Evolutionary conservation across 2,329 filamentous ascomycete genomes (phyloP).

Genomic region (Aspergillus latus): DNA sequence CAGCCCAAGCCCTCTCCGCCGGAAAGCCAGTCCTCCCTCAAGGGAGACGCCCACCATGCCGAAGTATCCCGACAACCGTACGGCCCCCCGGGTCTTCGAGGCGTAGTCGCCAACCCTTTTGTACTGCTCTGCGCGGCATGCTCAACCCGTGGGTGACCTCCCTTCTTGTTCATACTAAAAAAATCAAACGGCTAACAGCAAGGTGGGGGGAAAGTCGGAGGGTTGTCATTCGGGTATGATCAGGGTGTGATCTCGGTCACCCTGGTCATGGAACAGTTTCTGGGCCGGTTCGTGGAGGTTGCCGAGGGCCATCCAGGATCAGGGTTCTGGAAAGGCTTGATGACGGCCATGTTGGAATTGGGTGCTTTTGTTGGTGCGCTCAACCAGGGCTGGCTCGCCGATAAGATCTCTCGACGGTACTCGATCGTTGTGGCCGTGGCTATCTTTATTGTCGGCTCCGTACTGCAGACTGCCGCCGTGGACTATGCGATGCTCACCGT

Average conservation of each 20-base stretch:
- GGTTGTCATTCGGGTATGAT: slow-evolving; percentile 54
- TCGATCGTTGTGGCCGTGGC: slow-evolving; percentile 53
- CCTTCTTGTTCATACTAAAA: too few species aligned
- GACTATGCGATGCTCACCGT: slow-evolving; percentile 54
- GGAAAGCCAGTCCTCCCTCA: slow-evolving; percentile 3
- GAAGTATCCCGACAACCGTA: slow-evolving; percentile 2
- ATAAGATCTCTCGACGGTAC: slow-evolving; percentile 54
- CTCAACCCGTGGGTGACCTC: slow-evolving; percentile 27
- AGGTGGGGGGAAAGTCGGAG: slow-evolving; percentile 53
- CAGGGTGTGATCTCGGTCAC: slow-evolving; percentile 48
- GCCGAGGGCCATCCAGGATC: slow-evolving; percentile 34
- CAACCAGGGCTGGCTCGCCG: slow-evolving; percentile 52
- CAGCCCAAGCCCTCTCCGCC: neutral
- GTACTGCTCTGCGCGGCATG: slow-evolving; percentile 7
- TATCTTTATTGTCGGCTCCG: slow-evolving; percentile 54
- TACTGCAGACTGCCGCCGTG: slow-evolving; percentile 52
- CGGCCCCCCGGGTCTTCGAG: slow-evolving; percentile 2
- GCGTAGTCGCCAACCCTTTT: slow-evolving; percentile 2
- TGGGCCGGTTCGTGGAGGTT: slow-evolving; percentile 47
- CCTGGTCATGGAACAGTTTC: slow-evolving; percentile 55
- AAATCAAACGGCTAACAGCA: slow-evolving; percentile 32
- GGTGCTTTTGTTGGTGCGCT: slow-evolving; percentile 51
- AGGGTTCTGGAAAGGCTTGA: slow-evolving; percentile 44
- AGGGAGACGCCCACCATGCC: neutral
- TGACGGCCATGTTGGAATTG: slow-evolving; percentile 58